Conservation (phyloP, 2,329 filamentous ascomycete genomes). For the Cephalotrichum gorgonifer region DNA sequence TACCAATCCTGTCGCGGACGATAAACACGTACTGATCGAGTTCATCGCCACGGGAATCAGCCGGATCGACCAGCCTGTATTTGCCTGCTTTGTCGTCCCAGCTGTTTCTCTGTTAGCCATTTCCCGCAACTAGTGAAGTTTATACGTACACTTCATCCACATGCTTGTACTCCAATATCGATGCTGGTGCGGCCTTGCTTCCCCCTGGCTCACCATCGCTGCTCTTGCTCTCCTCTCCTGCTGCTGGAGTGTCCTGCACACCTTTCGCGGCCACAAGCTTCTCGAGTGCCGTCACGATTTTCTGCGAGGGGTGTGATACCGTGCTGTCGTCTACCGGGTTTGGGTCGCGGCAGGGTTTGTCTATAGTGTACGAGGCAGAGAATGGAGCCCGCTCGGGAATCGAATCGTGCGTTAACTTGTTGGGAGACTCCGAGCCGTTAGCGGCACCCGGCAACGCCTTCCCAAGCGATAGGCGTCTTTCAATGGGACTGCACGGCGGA, state of each 20-base stretch:
- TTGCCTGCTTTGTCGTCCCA: background rate
- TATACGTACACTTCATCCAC: slow-evolving; percentile 1
- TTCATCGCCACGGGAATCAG: background rate
- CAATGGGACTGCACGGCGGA: background rate
- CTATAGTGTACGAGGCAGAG: background rate
- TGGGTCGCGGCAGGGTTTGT: background rate
- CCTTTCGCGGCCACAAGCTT: background rate
- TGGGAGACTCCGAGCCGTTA: background rate
- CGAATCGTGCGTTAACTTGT: background rate
- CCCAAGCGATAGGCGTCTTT: background rate
- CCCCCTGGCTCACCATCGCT: background rate
- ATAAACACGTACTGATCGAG: background rate
- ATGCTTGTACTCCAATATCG: background rate
- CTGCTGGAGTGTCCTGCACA: background rate
- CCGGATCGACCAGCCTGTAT: background rate
- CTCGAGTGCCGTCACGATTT: background rate
- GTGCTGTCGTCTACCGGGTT: background rate
- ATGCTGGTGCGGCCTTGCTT: background rate
- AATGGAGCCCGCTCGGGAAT: background rate
- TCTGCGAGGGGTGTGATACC: background rate
- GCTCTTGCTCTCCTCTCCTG: background rate
- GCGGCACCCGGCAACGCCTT: background rate
- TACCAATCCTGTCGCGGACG: background rate
- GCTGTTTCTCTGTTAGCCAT: background rate
- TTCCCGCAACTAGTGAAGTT: background rate